These are phyloP conservation scores for Zygosaccharomyces lentus DNA, from an alignment of 805 yeast genomes.

Conservation along the genomic window DNA sequence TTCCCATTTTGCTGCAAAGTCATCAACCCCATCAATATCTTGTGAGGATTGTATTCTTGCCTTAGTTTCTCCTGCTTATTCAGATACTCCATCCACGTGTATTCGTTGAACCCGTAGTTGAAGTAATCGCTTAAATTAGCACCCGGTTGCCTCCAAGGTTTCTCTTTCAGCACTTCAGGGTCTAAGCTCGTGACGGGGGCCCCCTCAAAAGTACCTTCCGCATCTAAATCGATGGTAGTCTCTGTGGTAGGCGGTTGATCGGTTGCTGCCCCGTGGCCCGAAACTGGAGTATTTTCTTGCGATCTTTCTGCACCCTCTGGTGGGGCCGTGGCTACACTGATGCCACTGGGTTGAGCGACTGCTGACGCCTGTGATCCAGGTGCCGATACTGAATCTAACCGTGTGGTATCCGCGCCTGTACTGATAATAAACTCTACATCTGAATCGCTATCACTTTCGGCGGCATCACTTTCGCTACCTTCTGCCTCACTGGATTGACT, in stretches of 20 bases:
- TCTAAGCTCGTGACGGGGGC: slow-evolving; percentile 77
- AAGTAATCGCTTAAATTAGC: slow-evolving; percentile 93
- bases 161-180: slow-evolving; percentile 77
- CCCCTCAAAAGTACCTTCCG: slow-evolving; percentile 53
- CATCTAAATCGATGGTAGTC: slow-evolving; percentile 33
- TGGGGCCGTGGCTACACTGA: slow-evolving; percentile 9
- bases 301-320: slow-evolving; percentile 6
- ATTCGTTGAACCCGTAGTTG: slow-evolving; percentile 94
- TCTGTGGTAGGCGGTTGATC: slow-evolving; percentile 19
- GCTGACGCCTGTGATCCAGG: slow-evolving; percentile 14
- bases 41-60: slow-evolving; percentile 78
- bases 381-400: slow-evolving; percentile 27
- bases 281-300: slow-evolving; percentile 7
- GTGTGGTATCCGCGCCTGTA: slow-evolving; percentile 31
- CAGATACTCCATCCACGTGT: slow-evolving; percentile 92
- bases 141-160: slow-evolving; percentile 98
- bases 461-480: slow-evolving; percentile 42
- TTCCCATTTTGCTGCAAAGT: slow-evolving; percentile 36
- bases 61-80: slow-evolving; percentile 78
- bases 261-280: slow-evolving; percentile 14
- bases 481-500: slow-evolving; percentile 44
- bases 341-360: slow-evolving; percentile 15
- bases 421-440: slow-evolving; percentile 84
- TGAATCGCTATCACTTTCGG: slow-evolving; percentile 48
- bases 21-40: slow-evolving; percentile 55